Conservation (phyloP, 192 early-diverging fungal species). For the Pecoramyces ruminantium region DNA sequence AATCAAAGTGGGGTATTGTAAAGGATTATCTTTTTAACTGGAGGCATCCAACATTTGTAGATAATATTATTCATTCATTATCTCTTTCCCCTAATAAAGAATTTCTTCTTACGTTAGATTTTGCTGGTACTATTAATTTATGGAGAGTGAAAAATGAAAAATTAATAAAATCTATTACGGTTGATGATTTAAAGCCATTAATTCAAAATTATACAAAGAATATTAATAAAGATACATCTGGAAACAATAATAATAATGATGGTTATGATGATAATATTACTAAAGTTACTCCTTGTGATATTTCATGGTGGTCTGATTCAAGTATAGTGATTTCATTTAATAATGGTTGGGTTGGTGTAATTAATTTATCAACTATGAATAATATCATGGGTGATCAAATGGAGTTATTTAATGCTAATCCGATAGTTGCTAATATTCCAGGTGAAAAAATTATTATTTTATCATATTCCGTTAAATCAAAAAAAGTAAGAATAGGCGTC, state of each 20-base stretch:
- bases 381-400: background rate
- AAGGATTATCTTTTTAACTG: background rate
- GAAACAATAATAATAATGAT: background rate
- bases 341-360: constrained; percentile 27
- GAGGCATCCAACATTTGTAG: background rate
- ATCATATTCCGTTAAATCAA: background rate
- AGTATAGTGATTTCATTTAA: constrained; percentile 24
- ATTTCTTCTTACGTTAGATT: background rate
- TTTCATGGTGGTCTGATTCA: constrained; percentile 28
- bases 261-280: background rate
- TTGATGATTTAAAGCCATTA: constrained; percentile 5
- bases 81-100: background rate
- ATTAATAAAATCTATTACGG: constrained; percentile 12
- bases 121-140: background rate
- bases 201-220: background rate
- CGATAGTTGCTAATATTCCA: background rate
- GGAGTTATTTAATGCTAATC: background rate
- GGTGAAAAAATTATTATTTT: background rate
- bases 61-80: background rate
- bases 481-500: background rate
- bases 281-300: background rate
- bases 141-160: constrained; percentile 18
- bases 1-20: background rate
- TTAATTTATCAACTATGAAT: constrained; percentile 17
- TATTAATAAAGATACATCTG: background rate